These are phyloP conservation scores for Copromyces sp. DNA, from an alignment of 495 filamentous ascomycete genomes.

Conservation along the genomic window DNA sequence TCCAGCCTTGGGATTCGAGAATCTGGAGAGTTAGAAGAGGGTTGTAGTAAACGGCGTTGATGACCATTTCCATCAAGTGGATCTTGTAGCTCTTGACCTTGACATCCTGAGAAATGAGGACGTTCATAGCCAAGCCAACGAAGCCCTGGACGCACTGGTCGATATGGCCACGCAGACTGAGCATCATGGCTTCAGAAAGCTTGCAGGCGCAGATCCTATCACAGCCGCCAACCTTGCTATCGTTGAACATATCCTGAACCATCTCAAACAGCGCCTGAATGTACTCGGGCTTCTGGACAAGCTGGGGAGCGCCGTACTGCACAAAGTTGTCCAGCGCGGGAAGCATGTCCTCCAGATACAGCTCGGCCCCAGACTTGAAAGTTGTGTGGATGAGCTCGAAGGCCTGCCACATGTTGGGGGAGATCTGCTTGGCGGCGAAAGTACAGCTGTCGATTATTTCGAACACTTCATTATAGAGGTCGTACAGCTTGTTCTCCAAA, in stretches of 20 bases:
- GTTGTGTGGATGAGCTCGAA: slow-evolving; percentile 94
- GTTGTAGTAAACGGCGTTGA: slow-evolving; percentile 98
- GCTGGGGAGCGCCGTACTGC: slow-evolving; percentile 69
- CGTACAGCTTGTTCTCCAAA: slow-evolving; percentile 92
- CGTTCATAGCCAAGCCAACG: slow-evolving; percentile 76
- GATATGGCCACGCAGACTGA: slow-evolving; percentile 83
- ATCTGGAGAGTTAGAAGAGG: slow-evolving; percentile 70
- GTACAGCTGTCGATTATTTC: slow-evolving; percentile 99
- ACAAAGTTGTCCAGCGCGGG: slow-evolving; percentile 96
- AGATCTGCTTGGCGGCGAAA: slow-evolving; percentile 93
- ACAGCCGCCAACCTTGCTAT: slow-evolving; percentile 80
- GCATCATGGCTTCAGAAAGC: slow-evolving; percentile 91
- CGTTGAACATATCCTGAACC: slow-evolving; percentile 53
- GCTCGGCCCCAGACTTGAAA: slow-evolving; percentile 92
- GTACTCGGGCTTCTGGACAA: slow-evolving; percentile 77
- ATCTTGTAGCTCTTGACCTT: slow-evolving; percentile 86
- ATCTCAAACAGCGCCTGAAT: slow-evolving; percentile 81
- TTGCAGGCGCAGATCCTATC: slow-evolving; percentile 99
- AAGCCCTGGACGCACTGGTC: slow-evolving; percentile 82
- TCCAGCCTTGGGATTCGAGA: slow-evolving; percentile 84
- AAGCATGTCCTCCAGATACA: slow-evolving; percentile 98
- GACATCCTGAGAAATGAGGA: slow-evolving; percentile 57
- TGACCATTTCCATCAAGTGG: slow-evolving; percentile 97
- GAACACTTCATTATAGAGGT: slow-evolving; percentile 95
- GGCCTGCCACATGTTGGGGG: slow-evolving; percentile 94